Conservation (phyloP, 1,139 yeast species). For the Candida tetrigidarum region DNA sequence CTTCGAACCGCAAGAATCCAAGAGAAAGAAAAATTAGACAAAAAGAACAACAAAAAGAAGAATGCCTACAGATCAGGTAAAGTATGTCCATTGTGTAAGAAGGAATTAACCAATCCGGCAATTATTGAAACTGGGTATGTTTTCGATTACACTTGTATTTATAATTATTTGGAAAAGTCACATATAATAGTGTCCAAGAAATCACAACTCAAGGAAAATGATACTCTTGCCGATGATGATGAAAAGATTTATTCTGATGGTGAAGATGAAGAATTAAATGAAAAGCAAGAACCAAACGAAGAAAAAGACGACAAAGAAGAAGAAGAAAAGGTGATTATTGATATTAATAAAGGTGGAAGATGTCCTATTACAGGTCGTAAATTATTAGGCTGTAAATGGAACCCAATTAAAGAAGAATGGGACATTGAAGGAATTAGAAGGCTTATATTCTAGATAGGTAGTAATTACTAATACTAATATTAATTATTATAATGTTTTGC, state of each 20-base stretch:
- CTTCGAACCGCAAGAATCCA: constrained; percentile 16
- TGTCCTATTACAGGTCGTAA: constrained; percentile 86
- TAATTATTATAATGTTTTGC: too few relatives aligned
- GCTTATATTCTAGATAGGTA: constrained; percentile 50
- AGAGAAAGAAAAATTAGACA: constrained; percentile 5
- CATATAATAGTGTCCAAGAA: constrained; percentile 38
- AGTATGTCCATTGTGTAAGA: constrained; percentile 74
- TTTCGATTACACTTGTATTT: constrained; percentile 87
- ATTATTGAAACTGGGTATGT: constrained; percentile 91
- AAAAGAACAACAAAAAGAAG: constrained; percentile 16
- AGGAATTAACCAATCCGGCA: constrained; percentile 75
- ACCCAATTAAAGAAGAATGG: constrained; percentile 62
- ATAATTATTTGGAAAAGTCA: constrained; percentile 58
- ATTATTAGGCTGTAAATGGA: constrained; percentile 74
- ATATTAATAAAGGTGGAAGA: constrained; percentile 60
- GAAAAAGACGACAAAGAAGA: constrained; percentile 24
- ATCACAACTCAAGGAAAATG: constrained; percentile 16
- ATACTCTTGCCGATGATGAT: constrained; percentile 21
- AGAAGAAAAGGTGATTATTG: constrained; percentile 20
- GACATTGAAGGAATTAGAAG: constrained; percentile 76
- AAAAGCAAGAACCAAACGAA: constrained; percentile 12
- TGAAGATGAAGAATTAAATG: constrained; percentile 21
- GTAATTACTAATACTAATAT: too few relatives aligned
- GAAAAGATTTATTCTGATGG: constrained; percentile 24
- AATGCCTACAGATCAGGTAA: constrained; percentile 34